phyloP scores from a whole-genome alignment of 768 basidiomycete species.

The Collybia nuda region DNA sequence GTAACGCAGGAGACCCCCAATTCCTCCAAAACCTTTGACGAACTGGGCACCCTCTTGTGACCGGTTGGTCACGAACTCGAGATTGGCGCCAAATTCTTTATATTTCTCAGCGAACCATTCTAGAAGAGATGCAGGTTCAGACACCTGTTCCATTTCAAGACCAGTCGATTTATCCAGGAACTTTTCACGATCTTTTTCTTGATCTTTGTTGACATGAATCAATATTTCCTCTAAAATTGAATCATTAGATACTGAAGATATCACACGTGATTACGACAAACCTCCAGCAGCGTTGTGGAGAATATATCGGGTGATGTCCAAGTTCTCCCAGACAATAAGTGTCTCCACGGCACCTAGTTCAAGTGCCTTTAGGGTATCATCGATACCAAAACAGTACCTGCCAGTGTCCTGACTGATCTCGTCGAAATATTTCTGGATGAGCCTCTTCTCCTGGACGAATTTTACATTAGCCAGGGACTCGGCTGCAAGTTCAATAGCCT shows the following conservation, averaged over 20 bases:
- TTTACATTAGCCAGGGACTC: conserved; percentile 98
- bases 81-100: conserved; percentile 93
- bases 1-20: conserved; percentile 93
- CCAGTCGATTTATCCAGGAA: conserved; percentile 95
- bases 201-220: conserved; percentile 75
- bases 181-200: conserved; percentile 92
- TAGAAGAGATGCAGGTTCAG: conserved; percentile 82
- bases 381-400: conserved; percentile 96
- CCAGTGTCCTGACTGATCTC: conserved; percentile 98
- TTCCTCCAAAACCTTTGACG: conserved; percentile 98
- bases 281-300: conserved; percentile 93
- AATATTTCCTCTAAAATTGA: conserved; percentile 71
- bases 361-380: conserved; percentile 93
- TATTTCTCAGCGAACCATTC: conserved; percentile 99
- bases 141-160: conserved; percentile 88
- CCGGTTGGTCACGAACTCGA: conserved; percentile 95
- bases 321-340: conserved; percentile 96
- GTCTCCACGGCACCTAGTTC: conserved; percentile 98
- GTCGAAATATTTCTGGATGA: conserved; percentile 98
- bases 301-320: conserved; percentile 86
- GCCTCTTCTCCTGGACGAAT: conserved; percentile 97
- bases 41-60: conserved; percentile 98
- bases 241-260: background rate
- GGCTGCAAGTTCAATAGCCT: conserved; percentile 96
- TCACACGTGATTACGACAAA: conserved; percentile 25